Evolutionary conservation across 1,139 yeast species (phyloP), one percentile per base, ranked within the genome.

Genomic region (Torulaspora pretoriensis): DNA sequence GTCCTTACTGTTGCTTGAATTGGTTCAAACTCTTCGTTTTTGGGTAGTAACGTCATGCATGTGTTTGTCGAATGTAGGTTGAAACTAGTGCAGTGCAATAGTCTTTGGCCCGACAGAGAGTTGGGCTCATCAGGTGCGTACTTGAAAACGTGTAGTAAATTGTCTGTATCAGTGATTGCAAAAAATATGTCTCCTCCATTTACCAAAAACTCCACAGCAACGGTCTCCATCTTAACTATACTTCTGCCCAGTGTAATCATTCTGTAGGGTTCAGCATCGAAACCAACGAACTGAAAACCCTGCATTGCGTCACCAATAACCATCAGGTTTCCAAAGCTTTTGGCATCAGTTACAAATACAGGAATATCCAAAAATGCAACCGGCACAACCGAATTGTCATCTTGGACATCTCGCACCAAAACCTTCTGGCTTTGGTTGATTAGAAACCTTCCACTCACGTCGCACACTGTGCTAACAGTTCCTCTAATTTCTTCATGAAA

Each of bases 181-280:
- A 88, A 72, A 55, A 66, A 80, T 4, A 90, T 68, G 42, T 83
- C 85, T 13, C 84, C 84, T 49, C 82, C 84, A 50, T 79, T 77
- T 13, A 82, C 78, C 27, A 88, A 68, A 61, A 87, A 87, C 51
- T 89, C 97, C 2, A 84, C 76, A 13, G 73, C 57, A 25, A 70
- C 60, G 0, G 85, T 84, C 56, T 81, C 84, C 34, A 84, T 68
- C 13, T 74, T 66, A 26, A 78, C 75, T 31, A 78, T 72, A 61
- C 90, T 96, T 57, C 84, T 85, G 7, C 96, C 92, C 43, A 94
- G 68, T 52, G 77, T 67, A 22, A 87, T 73, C 83, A 92, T 81
- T 52, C 97, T 71, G 64, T 86, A 90, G 1, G 98, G 99, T 57
- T 92, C 97, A 2, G 95, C 92, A 61, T 90, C 96, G 66, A 89